A percentile compares a stretch with the other conserved stretches of the same genome.
Conservation (phyloP, 2,329 filamentous ascomycete genomes). For the Microdochium paspali region DNA sequence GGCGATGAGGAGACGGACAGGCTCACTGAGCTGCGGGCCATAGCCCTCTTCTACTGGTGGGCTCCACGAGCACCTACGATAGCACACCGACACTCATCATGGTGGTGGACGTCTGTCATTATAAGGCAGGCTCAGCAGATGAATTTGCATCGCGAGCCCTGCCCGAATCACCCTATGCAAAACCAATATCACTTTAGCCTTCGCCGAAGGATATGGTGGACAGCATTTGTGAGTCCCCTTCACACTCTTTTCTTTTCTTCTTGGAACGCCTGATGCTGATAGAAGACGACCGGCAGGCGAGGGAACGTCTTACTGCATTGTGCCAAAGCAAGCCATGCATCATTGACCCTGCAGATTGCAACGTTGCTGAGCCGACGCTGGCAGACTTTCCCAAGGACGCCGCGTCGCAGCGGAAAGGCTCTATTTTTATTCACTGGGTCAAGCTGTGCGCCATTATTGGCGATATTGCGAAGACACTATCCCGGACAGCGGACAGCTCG, state of each 20-base stretch:
- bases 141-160: constrained; percentile 29
- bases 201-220: constrained; percentile 31
- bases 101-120: constrained; percentile 35
- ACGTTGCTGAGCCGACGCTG: constrained; percentile 23
- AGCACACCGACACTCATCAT: constrained; percentile 28
- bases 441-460: constrained; percentile 29
- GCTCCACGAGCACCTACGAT: constrained; percentile 25
- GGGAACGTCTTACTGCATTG: constrained; percentile 27
- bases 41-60: constrained; percentile 35
- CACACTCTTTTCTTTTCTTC: background rate
- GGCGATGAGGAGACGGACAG: constrained; percentile 27
- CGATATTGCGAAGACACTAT: constrained; percentile 25
- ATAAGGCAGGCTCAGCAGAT: constrained; percentile 33
- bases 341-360: constrained; percentile 31
- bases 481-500: constrained; percentile 9
- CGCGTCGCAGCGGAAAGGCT: constrained; percentile 20
- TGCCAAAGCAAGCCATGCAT: constrained; percentile 33
- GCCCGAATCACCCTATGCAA: constrained; percentile 9
- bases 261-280: background rate
- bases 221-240: constrained; percentile 16
- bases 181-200: constrained; percentile 13
- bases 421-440: constrained; percentile 32
- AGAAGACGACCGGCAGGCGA: constrained; percentile 8
- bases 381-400: constrained; percentile 26
- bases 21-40: constrained; percentile 22